Base-by-base conservation (phyloP, 495 filamentous ascomycete genomes). In the Glonium stellatum region DNA sequence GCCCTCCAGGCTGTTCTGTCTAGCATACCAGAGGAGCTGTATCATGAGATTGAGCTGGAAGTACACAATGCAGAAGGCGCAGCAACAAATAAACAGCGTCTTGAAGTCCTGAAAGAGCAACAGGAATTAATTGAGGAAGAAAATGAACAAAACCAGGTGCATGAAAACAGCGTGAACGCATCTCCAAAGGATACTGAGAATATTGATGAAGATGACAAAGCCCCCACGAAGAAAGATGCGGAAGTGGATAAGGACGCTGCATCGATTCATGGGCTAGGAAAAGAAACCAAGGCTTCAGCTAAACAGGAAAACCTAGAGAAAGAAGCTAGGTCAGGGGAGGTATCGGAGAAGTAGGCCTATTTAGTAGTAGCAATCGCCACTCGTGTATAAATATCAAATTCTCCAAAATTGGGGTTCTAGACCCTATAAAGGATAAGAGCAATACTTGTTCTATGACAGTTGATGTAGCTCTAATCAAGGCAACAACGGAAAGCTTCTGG, bases 81-180 rank as follows among this genome's bases (percentile, higher is more conserved):
- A 11, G 95, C 93, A 53, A 99, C 95, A 56, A 99, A 99, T 81
- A 95, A 92, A 79, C 93, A 99, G 77, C 87, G 93, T 69, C 84
- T 99, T n/a, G 93, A 99, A 79, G 93, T 99, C 8, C 81, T 99
- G 67, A 95, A 90, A 82, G 93, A 99, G 77, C 93, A 99, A 76
- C 89, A 99, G 70, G 93, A 97, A 67, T 82, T 99, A 54, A 99
- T 99, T 65, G 83, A 96, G 59, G 95, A 97, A 75, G 93, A 99
- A 77, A 92, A 92, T 62, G 82, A 92, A 76, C 92, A 97, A 77
- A 85, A 86, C 71, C 81, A 87, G 71, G 83, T 84, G 76, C 86
- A 84, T 74, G 82, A 84, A 60, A 68, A 66, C 11, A 76, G 75
- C 67, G 74, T 76, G 9, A 71, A 76, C 27, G 58, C 75, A 0